Evolutionary conservation across 768 basidiomycete species (phyloP).

Genomic region (Exsudoporus frostii): DNA sequence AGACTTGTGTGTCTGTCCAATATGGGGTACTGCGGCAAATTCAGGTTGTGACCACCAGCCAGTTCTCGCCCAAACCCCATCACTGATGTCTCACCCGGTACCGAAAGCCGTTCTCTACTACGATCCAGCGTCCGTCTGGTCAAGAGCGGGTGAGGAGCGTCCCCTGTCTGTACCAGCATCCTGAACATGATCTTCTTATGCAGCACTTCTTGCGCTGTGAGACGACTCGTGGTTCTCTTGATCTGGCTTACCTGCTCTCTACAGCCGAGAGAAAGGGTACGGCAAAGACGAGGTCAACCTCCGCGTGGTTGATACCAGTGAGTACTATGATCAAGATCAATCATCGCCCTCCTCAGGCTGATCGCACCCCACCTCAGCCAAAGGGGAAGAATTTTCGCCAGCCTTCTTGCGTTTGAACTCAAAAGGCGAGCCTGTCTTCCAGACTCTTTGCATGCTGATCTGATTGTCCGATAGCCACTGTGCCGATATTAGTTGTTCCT

Average conservation of each 20-base stretch:
- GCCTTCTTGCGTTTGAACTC: conserved; percentile 76
- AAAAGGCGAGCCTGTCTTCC: conserved; percentile 45
- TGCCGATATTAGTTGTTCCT: conserved; percentile 86
- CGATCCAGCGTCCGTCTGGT: conserved; percentile 59
- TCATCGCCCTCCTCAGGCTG: neutral
- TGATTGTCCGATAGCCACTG: conserved; percentile 49
- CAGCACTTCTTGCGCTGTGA: conserved; percentile 58
- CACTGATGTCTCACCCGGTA: conserved; percentile 25
- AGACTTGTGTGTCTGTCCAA: neutral
- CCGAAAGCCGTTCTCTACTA: conserved; percentile 85
- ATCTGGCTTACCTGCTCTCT: conserved; percentile 1
- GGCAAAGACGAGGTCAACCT: conserved; percentile 70
- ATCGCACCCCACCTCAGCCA: conserved; percentile 40
- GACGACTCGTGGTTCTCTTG: conserved; percentile 11
- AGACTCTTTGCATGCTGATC: conserved; percentile 5
- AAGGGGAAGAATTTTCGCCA: conserved; percentile 76
- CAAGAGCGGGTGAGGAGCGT: conserved; percentile 50
- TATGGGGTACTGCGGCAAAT: neutral
- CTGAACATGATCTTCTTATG: conserved; percentile 1
- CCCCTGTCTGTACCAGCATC: neutral
- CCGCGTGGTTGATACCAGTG: conserved; percentile 65
- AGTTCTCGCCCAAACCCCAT: neutral
- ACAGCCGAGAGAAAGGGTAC: conserved; percentile 80
- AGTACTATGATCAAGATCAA: conserved; percentile 6
- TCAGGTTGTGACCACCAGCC: neutral